phyloP scores from a whole-genome alignment of 306 rosid species.

The Carpinus viminea region DNA sequence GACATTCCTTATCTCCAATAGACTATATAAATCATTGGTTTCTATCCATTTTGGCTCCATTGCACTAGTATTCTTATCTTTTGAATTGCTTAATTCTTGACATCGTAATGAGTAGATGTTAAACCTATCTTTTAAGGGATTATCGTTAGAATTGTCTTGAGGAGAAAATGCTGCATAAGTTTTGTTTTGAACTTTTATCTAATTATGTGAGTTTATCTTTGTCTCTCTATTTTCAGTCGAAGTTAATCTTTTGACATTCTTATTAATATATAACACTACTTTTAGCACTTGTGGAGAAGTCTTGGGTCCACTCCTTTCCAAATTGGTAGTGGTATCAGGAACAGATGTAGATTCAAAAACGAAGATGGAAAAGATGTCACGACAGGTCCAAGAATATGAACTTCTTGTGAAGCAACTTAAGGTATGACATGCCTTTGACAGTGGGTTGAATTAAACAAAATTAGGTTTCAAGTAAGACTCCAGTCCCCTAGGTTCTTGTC shows the following conservation, averaged over 20 bases:
- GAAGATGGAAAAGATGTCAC: constrained; percentile 46
- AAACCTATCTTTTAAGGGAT: not conserved
- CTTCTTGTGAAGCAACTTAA: constrained; percentile 72
- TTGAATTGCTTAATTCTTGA: not conserved
- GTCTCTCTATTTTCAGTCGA: constrained; percentile 10
- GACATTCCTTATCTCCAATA: not conserved
- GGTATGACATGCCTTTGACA: constrained; percentile 42
- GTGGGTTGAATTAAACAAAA: constrained; percentile 5
- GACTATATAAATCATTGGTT: not conserved
- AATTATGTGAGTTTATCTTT: not conserved
- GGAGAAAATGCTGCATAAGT: not conserved
- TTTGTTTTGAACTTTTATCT: not conserved
- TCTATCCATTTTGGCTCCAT: not conserved
- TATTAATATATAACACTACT: constrained; percentile 16
- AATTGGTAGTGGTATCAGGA: constrained; percentile 35
- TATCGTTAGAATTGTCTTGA: not conserved
- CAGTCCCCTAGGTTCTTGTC: constrained; percentile 1
- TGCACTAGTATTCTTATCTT: not conserved
- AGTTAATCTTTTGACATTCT: constrained; percentile 22
- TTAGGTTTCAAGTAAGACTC: constrained; percentile 3
- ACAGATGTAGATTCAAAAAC: constrained; percentile 41
- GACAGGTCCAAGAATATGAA: constrained; percentile 63
- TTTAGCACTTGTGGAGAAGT: constrained; percentile 58
- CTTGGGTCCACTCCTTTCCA: constrained; percentile 47
- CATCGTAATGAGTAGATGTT: not conserved